Base-by-base conservation (phyloP, 257 asterid genomes). In the Nyctanthes arbortristis region DNA sequence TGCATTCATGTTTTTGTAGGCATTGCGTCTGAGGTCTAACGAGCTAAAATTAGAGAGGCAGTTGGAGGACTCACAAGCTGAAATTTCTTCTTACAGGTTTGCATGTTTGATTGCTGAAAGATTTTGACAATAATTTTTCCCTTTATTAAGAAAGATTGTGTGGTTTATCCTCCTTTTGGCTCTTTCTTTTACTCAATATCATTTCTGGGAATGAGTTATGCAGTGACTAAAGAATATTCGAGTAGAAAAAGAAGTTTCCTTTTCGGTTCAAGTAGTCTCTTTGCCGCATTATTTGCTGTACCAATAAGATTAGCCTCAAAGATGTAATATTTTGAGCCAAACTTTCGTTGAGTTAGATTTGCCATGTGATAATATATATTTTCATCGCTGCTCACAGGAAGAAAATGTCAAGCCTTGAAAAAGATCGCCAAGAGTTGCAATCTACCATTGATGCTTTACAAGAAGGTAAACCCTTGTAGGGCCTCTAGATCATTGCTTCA, bases 31-130 rank as follows among this genome's bases (percentile, higher is more conserved):
- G 94, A 89, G 97, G 83, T 94, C 99, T 71, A 91, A 82, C 77
- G 99, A 94, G 87, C 88, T 94, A 61, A 94, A 91, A 79, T 77
- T 91, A 83, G 93, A 86, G 88, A 88, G 96, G 82, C 90, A 84
- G 60, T 77, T 91, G 84, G 97, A 91, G 83, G 82, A 82, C 67
- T 59, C 90, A 60, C 86, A 81, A 71, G 82, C 88, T 43, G 95
- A 89, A 81, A 67, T 91, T 73, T 82, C 95, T 85, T 84, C 89
- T 62, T 77, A 78, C 81, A 88, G 86, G 99, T 94, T 83, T 69
- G 76, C 55, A 61, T 22, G 37, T 63, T 57, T 33, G 52, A 40
- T 34, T 43, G 35, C 36, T 31, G 64, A 22, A 59, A 34, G 18
- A 24, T 22, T 8, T 52, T 24, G 31, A 9, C 59, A 22, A 14